Conservation (phyloP, 805 yeast genomes). For the Candida rishiriensis region DNA sequence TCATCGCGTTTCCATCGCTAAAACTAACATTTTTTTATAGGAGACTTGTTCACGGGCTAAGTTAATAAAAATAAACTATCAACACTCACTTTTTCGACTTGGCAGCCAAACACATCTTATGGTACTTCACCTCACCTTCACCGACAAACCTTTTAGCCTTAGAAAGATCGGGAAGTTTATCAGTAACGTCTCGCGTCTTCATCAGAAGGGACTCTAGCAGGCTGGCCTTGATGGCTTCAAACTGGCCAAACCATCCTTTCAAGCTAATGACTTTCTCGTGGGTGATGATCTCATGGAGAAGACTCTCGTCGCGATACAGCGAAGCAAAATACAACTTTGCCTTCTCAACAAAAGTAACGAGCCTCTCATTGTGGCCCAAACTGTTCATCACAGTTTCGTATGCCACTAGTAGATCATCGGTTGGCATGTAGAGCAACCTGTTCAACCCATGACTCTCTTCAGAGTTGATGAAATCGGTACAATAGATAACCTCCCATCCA, state of each 20-base stretch:
- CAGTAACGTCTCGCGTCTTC: not conserved
- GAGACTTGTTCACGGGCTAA: too few relatives aligned
- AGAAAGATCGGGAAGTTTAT: not conserved
- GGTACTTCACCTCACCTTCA: slow-evolving; percentile 14
- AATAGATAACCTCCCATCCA: slow-evolving; percentile 46
- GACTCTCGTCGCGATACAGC: not conserved
- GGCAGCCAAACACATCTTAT: slow-evolving; percentile 20
- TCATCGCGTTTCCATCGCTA: too few relatives aligned
- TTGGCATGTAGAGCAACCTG: slow-evolving; percentile 39
- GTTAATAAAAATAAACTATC: too few relatives aligned
- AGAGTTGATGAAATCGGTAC: slow-evolving; percentile 50
- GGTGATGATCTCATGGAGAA: not conserved
- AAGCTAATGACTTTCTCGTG: not conserved
- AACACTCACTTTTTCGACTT: slow-evolving; percentile 1
- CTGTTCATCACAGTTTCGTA: slow-evolving; percentile 1
- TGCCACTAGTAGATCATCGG: not conserved
- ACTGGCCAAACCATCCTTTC: not conserved
- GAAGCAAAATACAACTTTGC: not conserved
- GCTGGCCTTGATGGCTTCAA: too few relatives aligned
- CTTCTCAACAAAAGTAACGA: not conserved
- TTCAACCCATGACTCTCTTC: slow-evolving; percentile 51
- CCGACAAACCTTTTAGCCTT: slow-evolving; percentile 3
- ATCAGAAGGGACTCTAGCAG: not conserved
- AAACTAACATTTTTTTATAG: too few relatives aligned
- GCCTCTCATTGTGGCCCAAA: not conserved